phyloP scores from a whole-genome alignment of 768 basidiomycete genomes.

The Tricholomella constricta region DNA sequence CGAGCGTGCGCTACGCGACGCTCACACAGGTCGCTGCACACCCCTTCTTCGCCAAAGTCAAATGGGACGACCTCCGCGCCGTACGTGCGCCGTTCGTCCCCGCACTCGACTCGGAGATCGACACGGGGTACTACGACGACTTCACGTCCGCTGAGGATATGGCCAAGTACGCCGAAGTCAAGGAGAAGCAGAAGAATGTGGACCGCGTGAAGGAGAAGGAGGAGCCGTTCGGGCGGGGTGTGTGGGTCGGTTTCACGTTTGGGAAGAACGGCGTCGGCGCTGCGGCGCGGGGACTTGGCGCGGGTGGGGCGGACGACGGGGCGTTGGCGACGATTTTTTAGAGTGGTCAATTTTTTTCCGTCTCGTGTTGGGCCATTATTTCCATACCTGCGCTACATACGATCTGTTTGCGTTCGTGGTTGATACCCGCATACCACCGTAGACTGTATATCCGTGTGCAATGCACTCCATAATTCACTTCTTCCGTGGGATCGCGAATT shows the following conservation, averaged over 20 bases:
- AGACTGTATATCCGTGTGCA: neutral
- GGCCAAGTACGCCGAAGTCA: slow-evolving; percentile 98
- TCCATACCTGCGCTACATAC: neutral
- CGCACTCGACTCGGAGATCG: slow-evolving; percentile 89
- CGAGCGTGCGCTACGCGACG: slow-evolving; percentile 76
- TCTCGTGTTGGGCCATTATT: neutral
- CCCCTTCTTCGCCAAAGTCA: slow-evolving; percentile 77
- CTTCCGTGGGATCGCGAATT: too few relatives aligned
- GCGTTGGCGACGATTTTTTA: slow-evolving; percentile 65
- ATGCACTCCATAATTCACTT: neutral
- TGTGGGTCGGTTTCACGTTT: slow-evolving; percentile 93
- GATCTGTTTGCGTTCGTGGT: neutral
- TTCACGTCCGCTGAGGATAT: slow-evolving; percentile 89
- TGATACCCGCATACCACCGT: neutral
- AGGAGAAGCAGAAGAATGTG: slow-evolving; percentile 95
- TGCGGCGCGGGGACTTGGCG: slow-evolving; percentile 44
- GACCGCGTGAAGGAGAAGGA: slow-evolving; percentile 90
- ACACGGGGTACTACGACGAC: slow-evolving; percentile 95
- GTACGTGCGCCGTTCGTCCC: slow-evolving; percentile 90
- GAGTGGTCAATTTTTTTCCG: too few relatives aligned
- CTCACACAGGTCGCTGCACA: slow-evolving; percentile 73
- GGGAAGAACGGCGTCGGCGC: slow-evolving; percentile 80
- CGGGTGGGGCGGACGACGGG: slow-evolving; percentile 47
- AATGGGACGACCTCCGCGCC: slow-evolving; percentile 80
- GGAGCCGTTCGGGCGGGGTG: slow-evolving; percentile 66